These are phyloP conservation scores for Colletotrichum incanum DNA, from an alignment of 2,329 filamentous ascomycete genomes.

Conservation along the genomic window DNA sequence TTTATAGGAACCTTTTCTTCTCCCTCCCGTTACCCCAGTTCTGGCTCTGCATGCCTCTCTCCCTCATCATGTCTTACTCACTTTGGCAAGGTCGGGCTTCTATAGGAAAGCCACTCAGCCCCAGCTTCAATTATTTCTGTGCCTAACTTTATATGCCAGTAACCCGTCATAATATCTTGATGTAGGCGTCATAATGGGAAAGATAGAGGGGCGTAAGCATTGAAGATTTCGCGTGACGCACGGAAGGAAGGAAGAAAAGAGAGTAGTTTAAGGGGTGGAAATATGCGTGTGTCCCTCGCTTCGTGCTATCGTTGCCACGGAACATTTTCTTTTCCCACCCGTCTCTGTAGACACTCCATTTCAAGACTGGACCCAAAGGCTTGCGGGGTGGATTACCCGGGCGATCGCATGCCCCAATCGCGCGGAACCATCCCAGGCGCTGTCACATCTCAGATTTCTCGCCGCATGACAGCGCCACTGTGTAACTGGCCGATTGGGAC, in stretches of 20 bases:
- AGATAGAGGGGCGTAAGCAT: slow-evolving; percentile 1
- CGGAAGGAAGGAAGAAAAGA: neutral
- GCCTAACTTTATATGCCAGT: neutral
- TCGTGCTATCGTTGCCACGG: slow-evolving; percentile 35
- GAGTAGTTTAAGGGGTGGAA: neutral
- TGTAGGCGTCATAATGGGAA: slow-evolving; percentile 18
- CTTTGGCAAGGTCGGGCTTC: slow-evolving; percentile 5
- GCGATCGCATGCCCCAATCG: slow-evolving; percentile 37
- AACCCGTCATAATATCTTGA: neutral
- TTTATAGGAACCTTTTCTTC: slow-evolving; percentile 38
- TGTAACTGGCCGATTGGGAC: neutral
- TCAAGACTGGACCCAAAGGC: neutral
- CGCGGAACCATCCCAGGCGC: slow-evolving; percentile 30
- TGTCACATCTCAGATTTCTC: slow-evolving; percentile 31
- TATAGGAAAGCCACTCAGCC: neutral
- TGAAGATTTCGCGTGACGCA: slow-evolving; percentile 6
- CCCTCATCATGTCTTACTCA: slow-evolving; percentile 31
- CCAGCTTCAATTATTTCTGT: neutral
- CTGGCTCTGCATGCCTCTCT: slow-evolving; percentile 35
- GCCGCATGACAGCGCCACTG: slow-evolving; percentile 34
- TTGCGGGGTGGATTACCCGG: slow-evolving; percentile 38
- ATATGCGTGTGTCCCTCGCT: slow-evolving; percentile 22
- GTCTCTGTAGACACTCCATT: slow-evolving; percentile 28
- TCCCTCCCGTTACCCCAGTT: slow-evolving; percentile 40
- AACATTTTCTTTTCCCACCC: slow-evolving; percentile 27